Evolutionary conservation across 202 grass and related monocot species (phyloP), one percentile per base, ranked within the genome.

Genomic region (Carex arenaria): DNA sequence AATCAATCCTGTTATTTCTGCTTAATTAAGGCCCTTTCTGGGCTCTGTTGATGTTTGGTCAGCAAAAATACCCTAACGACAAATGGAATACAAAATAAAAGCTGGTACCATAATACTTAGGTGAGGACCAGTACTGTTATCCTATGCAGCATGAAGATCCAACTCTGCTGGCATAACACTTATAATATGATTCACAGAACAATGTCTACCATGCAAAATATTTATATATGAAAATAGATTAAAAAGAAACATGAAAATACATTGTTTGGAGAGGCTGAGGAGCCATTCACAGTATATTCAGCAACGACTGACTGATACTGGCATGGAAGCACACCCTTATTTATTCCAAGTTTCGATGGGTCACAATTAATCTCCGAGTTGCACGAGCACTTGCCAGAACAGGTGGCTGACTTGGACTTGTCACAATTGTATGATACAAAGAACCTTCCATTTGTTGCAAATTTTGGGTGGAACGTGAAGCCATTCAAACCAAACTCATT

Each of bases 361-460:
- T 98, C 95, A 83, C 95, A 98, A 30, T 87, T 87, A 67, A 93
- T 59, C 74, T 98, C 95, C 13, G 95, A 93, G 88, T 98, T 98
- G 85, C 95, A 98, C 0, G 92, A 92, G 78, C 95, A 98, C 12
- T 90, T 89, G 15, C 95, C 95, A 1, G 90, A 82, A 89, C 95
- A 98, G 4, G 92, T 83, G 1, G 83, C 65, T 19, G 92, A 91
- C 73, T 93, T 67, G 79, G 85, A 79, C 85, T 93, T 93, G 78
- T 98, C 95, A 73, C 95, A 98, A 86, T 88, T 95, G 81, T 98
- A 98, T 49, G 95, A 87, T 42, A 98, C 90, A 72, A 95, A 98
- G 82, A 98, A 98, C 2, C 93, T 87, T 0, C 95, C 92, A 75
- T 98, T 98, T n/a, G 61, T 40, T 1, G 28, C 80, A 66, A 92